phyloP scores from a whole-genome alignment of 805 yeast species.

The Suhomyces vadensis region DNA sequence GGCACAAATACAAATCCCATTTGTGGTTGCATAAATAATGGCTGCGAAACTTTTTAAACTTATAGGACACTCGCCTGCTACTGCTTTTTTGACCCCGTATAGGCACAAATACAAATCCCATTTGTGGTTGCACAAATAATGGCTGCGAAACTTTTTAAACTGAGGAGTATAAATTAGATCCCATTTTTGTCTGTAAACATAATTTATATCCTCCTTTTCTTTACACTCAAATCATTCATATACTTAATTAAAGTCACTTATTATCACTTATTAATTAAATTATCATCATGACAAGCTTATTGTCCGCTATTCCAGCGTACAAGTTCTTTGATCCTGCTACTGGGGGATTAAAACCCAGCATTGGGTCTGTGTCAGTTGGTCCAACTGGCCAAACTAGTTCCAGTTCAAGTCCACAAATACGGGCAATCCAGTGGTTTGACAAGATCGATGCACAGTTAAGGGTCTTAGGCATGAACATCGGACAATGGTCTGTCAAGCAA shows the following conservation, averaged over 20 bases:
- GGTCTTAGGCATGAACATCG: not conserved
- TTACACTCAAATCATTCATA: not conserved
- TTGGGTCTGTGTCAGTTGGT: not conserved
- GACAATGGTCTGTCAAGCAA: not conserved
- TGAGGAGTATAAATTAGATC: not conserved
- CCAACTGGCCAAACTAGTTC: too few species aligned
- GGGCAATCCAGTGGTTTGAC: conserved; percentile 1
- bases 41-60: too few species aligned
- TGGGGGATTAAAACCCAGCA: not conserved
- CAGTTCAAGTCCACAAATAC: not conserved
- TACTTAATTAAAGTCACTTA: not conserved
- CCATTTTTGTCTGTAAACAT: not conserved
- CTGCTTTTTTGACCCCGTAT: too few species aligned
- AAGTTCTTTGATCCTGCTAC: not conserved
- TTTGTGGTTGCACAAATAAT: too few species aligned
- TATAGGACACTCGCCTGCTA: too few species aligned
- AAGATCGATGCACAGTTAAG: not conserved
- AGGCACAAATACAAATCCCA: too few species aligned
- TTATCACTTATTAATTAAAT: not conserved
- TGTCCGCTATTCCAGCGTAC: conserved; percentile 1
- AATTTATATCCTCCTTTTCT: not conserved
- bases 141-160: too few species aligned
- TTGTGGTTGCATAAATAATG: too few species aligned
- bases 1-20: too few species aligned
- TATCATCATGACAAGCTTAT: not conserved